Percentiles rank a stretch among this genome's conserved stretches.
Evolutionary conservation across 2,329 filamentous ascomycete genomes (phyloP).

Genomic region (Coniochaeta sp.): DNA sequence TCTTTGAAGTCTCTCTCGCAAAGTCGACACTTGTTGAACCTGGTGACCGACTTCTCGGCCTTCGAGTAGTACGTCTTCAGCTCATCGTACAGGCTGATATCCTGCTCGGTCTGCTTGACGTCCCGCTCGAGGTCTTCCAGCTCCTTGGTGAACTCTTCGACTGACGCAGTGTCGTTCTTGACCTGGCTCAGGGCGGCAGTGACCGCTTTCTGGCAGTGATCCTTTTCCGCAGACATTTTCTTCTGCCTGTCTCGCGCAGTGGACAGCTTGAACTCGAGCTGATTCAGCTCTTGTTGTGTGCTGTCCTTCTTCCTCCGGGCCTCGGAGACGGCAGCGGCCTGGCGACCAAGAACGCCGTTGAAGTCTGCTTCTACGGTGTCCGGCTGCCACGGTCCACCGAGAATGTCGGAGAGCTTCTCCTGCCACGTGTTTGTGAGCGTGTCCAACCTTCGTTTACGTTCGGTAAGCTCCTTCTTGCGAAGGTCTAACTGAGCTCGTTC

Average conservation of each 20-base stretch:
- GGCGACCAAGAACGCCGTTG: slow-evolving; percentile 53
- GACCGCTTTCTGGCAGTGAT: slow-evolving; percentile 52
- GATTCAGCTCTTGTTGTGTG: slow-evolving; percentile 64
- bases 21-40: slow-evolving; percentile 67
- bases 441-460: slow-evolving; percentile 66
- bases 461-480: slow-evolving; percentile 70
- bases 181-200: slow-evolving; percentile 37
- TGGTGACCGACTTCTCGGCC: slow-evolving; percentile 58
- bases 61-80: slow-evolving; percentile 65
- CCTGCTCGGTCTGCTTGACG: slow-evolving; percentile 56
- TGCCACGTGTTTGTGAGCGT: slow-evolving; percentile 71
- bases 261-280: slow-evolving; percentile 66
- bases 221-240: slow-evolving; percentile 55
- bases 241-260: slow-evolving; percentile 56
- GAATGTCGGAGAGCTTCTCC: slow-evolving; percentile 56
- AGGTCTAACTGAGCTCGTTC: slow-evolving; percentile 81
- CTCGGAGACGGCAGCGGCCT: slow-evolving; percentile 50
- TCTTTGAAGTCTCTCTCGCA: slow-evolving; percentile 66
- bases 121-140: slow-evolving; percentile 41
- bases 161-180: slow-evolving; percentile 28
- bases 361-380: slow-evolving; percentile 65
- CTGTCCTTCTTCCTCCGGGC: slow-evolving; percentile 65
- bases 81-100: slow-evolving; percentile 62
- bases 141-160: slow-evolving; percentile 48
- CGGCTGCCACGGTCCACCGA: slow-evolving; percentile 63